Conservation (phyloP, 2,329 filamentous ascomycete genomes). For the Gnomoniopsis sp. region DNA sequence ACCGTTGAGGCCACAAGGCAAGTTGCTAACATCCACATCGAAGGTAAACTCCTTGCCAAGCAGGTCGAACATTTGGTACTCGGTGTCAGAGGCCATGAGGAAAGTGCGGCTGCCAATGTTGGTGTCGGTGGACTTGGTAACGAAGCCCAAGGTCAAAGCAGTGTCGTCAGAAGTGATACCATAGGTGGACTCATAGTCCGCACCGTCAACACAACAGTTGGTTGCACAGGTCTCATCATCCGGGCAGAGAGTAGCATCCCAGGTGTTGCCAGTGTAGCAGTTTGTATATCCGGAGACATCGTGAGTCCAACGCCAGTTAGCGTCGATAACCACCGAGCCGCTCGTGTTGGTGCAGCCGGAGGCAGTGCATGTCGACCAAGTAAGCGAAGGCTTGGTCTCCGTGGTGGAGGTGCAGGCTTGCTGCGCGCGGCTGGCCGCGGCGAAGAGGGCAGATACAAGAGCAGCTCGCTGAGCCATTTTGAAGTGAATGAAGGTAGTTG, state of each 20-base stretch:
- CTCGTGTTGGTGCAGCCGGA: constrained; percentile 47
- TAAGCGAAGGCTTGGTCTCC: constrained; percentile 51
- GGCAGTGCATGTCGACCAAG: constrained; percentile 50
- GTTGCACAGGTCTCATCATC: constrained; percentile 38
- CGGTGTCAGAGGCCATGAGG: constrained; percentile 57
- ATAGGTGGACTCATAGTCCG: constrained; percentile 42
- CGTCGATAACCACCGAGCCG: constrained; percentile 53
- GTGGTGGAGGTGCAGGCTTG: constrained; percentile 44
- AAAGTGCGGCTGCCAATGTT: constrained; percentile 59
- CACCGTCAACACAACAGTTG: constrained; percentile 45
- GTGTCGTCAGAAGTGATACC: constrained; percentile 42
- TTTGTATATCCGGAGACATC: constrained; percentile 42
- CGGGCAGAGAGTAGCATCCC: constrained; percentile 33
- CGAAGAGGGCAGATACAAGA: constrained; percentile 37
- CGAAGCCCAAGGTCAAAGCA: constrained; percentile 47
- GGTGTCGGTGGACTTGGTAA: constrained; percentile 41
- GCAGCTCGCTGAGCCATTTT: constrained; percentile 18
- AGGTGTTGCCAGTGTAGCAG: constrained; percentile 52
- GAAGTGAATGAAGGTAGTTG: constrained; percentile 15
- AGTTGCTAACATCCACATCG: constrained; percentile 65
- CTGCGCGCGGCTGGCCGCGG: constrained; percentile 42
- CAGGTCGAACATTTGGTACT: constrained; percentile 64
- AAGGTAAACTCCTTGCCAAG: constrained; percentile 69
- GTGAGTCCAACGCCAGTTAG: constrained; percentile 63
- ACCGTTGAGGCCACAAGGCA: constrained; percentile 69